Evolutionary conservation across 768 basidiomycete species (phyloP).

Genomic region (Suillus alpinus): DNA sequence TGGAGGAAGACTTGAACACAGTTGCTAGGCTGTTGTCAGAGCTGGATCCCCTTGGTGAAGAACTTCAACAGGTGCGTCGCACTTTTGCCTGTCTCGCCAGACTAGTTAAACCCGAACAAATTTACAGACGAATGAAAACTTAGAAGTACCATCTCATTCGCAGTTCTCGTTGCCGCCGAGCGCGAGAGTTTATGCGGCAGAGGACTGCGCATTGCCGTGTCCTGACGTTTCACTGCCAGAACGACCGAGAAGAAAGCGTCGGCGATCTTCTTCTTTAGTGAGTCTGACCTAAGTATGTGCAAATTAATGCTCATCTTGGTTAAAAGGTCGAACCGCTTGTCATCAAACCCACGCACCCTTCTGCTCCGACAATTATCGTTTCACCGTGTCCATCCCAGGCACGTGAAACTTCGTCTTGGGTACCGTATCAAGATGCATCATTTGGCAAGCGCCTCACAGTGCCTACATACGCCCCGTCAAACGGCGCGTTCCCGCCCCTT

Average conservation of each 20-base stretch:
- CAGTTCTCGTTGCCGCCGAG: background rate
- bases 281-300: background rate
- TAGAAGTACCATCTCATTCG: background rate
- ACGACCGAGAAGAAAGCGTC: slow-evolving; percentile 11
- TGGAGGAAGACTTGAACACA: slow-evolving; percentile 39
- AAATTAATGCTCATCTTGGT: background rate
- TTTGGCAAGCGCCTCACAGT: slow-evolving; percentile 52
- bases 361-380: slow-evolving; percentile 49
- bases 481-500: slow-evolving; percentile 47
- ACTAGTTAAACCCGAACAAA: background rate
- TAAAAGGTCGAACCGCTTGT: slow-evolving; percentile 23
- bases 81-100: background rate
- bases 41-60: slow-evolving; percentile 29
- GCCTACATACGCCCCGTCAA: slow-evolving; percentile 45
- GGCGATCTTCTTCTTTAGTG: slow-evolving; percentile 10
- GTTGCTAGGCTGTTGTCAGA: slow-evolving; percentile 43
- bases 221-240: slow-evolving; percentile 5
- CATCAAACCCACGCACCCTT: slow-evolving; percentile 32
- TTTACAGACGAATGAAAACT: background rate
- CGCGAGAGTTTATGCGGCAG: background rate
- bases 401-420: slow-evolving; percentile 40
- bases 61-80: slow-evolving; percentile 15
- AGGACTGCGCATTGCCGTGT: background rate
- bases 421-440: slow-evolving; percentile 54
- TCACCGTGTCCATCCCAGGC: slow-evolving; percentile 43